Evolutionary conservation across 108 stramenopile genomes (phyloP), one percentile per base, ranked within the genome.

Genomic region (Pseudonitzschia multiseries): DNA sequence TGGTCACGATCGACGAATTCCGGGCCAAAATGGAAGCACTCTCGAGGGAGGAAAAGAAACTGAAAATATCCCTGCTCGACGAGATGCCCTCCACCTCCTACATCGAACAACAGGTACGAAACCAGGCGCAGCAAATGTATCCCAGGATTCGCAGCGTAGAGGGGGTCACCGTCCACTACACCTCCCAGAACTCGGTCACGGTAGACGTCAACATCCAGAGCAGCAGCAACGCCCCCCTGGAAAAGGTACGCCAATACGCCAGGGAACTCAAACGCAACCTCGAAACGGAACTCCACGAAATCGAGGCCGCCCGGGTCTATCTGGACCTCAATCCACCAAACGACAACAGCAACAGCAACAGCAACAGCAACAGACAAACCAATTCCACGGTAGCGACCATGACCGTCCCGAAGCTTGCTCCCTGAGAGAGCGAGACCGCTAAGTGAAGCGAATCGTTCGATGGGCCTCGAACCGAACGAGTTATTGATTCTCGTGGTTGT

Each of bases 101-200:
- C 0, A 62, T 73, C 33, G 72, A 73, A 36, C 46, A 62, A 28
- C 44, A 52, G 27, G 72, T 73, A 2, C 72, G 72, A 65, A 41
- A 73, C 28, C 46, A 63, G 48, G 72, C 72, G 17, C 32, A 61
- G 48, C 48, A 63, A 28, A 21, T 73, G 63, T 26, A 73, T 36
- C 71, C 56, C 31, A 57, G 59, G 43, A 28, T 57, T 44, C 71
- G 42, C 1, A 41, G 44, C 1, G 72, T 73, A 12, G 33, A 63
- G 24, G 51, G 62, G 22, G 72, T 73, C 6, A 73, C 72, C 29
- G 72, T 73, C 4, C 72, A 73, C 31, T 73, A 53, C 46, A 33
- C 44, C 21, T 73, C 72, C 28, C 72, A 42, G 17, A 43, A 73
- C 31, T 61, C 60, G 18, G 72, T 73, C 29, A 53, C 17, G n/a